Base-by-base conservation (phyloP, 169 alveolate genomes). In the Cyclospora cayetanensis region DNA sequence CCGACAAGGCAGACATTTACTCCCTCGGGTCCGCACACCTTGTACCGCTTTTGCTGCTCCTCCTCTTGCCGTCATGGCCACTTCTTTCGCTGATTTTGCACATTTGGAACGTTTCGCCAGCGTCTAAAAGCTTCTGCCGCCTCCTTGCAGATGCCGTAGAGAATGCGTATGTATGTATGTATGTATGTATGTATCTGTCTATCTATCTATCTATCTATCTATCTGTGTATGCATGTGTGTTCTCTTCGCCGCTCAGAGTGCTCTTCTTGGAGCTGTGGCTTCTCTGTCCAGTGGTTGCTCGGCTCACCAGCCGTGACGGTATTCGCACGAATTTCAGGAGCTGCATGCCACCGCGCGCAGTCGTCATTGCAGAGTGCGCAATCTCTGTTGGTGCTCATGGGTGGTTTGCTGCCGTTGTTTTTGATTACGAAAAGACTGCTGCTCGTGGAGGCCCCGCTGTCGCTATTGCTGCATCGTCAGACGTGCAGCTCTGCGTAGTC, bases 1-100 rank as follows among this genome's bases (percentile, higher is more conserved):
- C 86, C 4, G 92, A 87, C 65, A 66, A 70, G 37, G 92, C 92
- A 0, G 92, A 87, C 76, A 87, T 87, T 85, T 87, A 87, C 29
- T 87, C 92, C 2, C 70, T 87, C 0, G 92, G 92, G 92, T 87
- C 37, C 27, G 92, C 5, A 0, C 37, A 9, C 27, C n/a, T 12
- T 79, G 89, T 43, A 9, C 46, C 25, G 9, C 35, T 74, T 35
- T 46, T 74, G 63, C 1, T 12, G 63, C 84, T 20, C 41, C 84
- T 39, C 29, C 37, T 39, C 52, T 34, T 68, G n/a, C 5, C 22
- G n/a, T 41, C n/a, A 31, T 7, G 31, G 80, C 52, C 37, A 0
- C n/a, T 68, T 31, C 46, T 68, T 27, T 25, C n/a, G 80, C 20
- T 68, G 80, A 31, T 7, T 4, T 22, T 0, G 29, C 80, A 35